These are phyloP conservation scores for Xylaria longipes DNA, from an alignment of 495 filamentous ascomycete genomes.

Conservation along the genomic window DNA sequence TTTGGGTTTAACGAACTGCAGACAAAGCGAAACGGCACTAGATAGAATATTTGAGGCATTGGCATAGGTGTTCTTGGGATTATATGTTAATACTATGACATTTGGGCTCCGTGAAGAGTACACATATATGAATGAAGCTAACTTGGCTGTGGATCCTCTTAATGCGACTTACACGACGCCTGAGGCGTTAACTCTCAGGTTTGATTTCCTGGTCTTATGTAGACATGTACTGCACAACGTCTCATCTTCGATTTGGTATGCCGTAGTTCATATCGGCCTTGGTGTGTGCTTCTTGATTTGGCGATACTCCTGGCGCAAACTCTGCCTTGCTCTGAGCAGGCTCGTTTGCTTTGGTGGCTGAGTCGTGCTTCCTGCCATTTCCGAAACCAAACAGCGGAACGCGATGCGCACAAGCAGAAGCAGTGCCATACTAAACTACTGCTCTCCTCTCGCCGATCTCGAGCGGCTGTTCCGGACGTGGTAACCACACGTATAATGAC, in stretches of 20 bases:
- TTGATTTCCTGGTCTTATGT: not conserved
- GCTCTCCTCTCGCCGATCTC: not conserved
- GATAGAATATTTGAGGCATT: slow-evolving; percentile 25
- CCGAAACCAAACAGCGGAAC: not conserved
- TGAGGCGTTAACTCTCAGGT: not conserved
- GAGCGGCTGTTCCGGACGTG: not conserved
- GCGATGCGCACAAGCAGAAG: not conserved
- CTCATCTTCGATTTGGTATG: not conserved
- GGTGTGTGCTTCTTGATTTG: not conserved
- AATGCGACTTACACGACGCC: not conserved
- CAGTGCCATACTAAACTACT: not conserved
- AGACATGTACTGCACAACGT: not conserved
- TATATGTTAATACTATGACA: slow-evolving; percentile 15
- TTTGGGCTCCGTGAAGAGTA: not conserved
- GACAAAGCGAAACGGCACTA: slow-evolving; percentile 18
- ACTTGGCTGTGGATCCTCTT: not conserved
- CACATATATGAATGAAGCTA: not conserved
- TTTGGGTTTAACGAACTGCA: slow-evolving; percentile 14
- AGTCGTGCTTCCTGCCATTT: not conserved
- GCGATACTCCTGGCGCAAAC: not conserved
- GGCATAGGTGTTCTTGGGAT: slow-evolving; percentile 29
- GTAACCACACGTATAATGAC: not conserved
- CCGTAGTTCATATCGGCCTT: not conserved
- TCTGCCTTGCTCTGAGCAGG: not conserved
- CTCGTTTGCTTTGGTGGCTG: not conserved